Percentiles rank a stretch among this genome's conserved stretches.
Evolutionary conservation across 495 filamentous ascomycete genomes (phyloP).

Genomic region (Penicillium malachiteum): DNA sequence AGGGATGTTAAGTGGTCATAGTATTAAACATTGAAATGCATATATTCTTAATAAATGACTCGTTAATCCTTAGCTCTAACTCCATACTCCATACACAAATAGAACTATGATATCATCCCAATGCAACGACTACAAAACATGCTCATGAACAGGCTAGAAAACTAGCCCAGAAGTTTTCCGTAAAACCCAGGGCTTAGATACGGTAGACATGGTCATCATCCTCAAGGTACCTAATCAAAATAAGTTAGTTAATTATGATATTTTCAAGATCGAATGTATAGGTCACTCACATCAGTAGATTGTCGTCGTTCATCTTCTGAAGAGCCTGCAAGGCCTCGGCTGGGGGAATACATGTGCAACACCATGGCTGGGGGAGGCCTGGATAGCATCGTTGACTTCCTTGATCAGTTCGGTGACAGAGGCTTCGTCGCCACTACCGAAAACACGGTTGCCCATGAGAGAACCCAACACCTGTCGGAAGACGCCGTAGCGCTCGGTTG

Average conservation of each 20-base stretch:
- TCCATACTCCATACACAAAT: conserved; percentile 25
- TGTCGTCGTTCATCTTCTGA: conserved; percentile 73
- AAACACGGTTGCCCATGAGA: conserved; percentile 73
- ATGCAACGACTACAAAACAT: conserved; percentile 26
- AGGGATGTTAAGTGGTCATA: not conserved
- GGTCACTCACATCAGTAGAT: conserved; percentile 85
- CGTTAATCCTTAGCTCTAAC: conserved; percentile 17
- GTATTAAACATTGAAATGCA: conserved; percentile 6
- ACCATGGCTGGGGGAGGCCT: conserved; percentile 30
- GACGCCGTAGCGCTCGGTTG: conserved; percentile 59
- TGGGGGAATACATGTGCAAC: conserved; percentile 57
- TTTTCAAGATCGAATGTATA: not conserved
- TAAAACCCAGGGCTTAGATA: conserved; percentile 31
- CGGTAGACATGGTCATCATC: conserved; percentile 52
- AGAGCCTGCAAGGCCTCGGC: conserved; percentile 76
- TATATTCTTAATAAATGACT: conserved; percentile 21
- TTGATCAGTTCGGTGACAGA: conserved; percentile 71
- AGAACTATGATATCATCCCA: conserved; percentile 32
- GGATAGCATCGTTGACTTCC: conserved; percentile 74
- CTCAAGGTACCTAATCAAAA: conserved; percentile 47
- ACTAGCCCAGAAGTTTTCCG: not conserved
- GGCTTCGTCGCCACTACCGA: conserved; percentile 72
- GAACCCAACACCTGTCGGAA: conserved; percentile 82
- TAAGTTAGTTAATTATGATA: conserved; percentile 8
- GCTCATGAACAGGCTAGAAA: conserved; percentile 14